Evolutionary conservation across 106 monocot genomes (phyloP).

Genomic region (Vanilla planifolia): DNA sequence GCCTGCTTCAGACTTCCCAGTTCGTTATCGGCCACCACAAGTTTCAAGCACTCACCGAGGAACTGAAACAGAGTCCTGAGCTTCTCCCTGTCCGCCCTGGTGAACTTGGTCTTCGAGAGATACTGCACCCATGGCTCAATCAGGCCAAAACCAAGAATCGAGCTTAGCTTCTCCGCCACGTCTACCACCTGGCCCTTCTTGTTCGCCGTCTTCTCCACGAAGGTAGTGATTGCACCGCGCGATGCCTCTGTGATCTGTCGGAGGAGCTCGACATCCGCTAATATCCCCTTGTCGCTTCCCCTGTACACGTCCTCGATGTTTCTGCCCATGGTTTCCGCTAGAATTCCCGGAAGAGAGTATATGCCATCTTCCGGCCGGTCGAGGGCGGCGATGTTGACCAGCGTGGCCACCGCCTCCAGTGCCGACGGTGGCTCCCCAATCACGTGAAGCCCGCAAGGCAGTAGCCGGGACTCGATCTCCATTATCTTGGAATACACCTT

Average conservation of each 20-base stretch:
- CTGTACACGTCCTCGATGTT: slow-evolving; percentile 57
- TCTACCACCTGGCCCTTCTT: slow-evolving; percentile 56
- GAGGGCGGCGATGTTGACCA: slow-evolving; percentile 63
- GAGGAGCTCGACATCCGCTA: slow-evolving; percentile 55
- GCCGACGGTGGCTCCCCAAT: slow-evolving; percentile 72
- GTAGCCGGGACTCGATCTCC: slow-evolving; percentile 70
- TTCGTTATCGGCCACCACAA: slow-evolving; percentile 57
- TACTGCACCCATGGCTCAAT: slow-evolving; percentile 68
- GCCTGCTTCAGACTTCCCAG: slow-evolving; percentile 53
- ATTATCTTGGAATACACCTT: slow-evolving; percentile 77
- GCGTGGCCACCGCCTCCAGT: slow-evolving; percentile 56
- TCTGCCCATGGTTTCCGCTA: slow-evolving; percentile 50
- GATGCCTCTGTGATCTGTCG: slow-evolving; percentile 58
- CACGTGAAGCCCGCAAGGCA: slow-evolving; percentile 66
- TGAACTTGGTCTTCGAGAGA: slow-evolving; percentile 47
- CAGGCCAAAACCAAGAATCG: slow-evolving; percentile 56
- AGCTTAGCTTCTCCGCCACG: slow-evolving; percentile 44
- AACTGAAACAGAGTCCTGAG: slow-evolving; percentile 39
- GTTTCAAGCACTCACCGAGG: slow-evolving; percentile 49
- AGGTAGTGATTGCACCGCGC: slow-evolving; percentile 41
- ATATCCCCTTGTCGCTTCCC: slow-evolving; percentile 48
- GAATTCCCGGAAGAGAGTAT: slow-evolving; percentile 43
- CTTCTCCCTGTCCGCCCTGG: slow-evolving; percentile 60
- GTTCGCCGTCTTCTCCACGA: slow-evolving; percentile 51
- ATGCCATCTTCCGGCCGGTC: slow-evolving; percentile 64